Base-by-base conservation (phyloP, 345 rosid species). In the Limnanthes douglasii region DNA sequence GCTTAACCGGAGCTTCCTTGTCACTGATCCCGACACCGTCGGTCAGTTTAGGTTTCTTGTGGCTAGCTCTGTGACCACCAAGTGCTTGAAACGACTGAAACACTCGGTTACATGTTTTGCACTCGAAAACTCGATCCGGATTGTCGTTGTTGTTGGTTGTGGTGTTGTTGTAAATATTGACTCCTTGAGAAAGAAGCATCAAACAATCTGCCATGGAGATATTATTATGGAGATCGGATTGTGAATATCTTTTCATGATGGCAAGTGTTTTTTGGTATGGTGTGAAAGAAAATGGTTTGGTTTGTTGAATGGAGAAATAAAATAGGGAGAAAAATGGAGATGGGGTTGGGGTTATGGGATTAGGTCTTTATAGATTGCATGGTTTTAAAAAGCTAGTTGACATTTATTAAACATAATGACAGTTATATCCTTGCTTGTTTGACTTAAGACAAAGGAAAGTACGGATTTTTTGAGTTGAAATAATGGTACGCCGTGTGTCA, bases 31-130 rank as follows among this genome's bases (percentile, higher is more conserved):
- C 53, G 0, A 19, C 51, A 5, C 53, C 39, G 0, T 25, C 42
- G 20, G 3, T 27, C 37, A 60, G 18, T 62, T 55, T 52, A 1
- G 69, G 75, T 59, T 67, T 77, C 66, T 72, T 77, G 53, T 77
- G 86, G 40, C 86, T 77, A 1, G 82, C 86, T 3, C 82, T 47
- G 43, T 72, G 86, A 0, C 86, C 86, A 0, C 86, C 86, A 0
- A 72, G 59, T 5, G 86, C 82, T 43, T 72, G 86, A 53, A 77
- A 77, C 1, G 82, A 69, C 0, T 53, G 56, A 34, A 72, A 72
- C 12, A 64, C 66, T 13, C 86, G 35, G 44, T 66, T 72, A 17
- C 86, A 77, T 0, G 86, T 72, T 15, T 64, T 77, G 70, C 86
- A 77, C 78, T 60, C 75, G 50, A 77, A 77, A 34, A 65, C 72